Base-by-base conservation (phyloP, 23 red algal genomes). In the Chondrus crispus region DNA sequence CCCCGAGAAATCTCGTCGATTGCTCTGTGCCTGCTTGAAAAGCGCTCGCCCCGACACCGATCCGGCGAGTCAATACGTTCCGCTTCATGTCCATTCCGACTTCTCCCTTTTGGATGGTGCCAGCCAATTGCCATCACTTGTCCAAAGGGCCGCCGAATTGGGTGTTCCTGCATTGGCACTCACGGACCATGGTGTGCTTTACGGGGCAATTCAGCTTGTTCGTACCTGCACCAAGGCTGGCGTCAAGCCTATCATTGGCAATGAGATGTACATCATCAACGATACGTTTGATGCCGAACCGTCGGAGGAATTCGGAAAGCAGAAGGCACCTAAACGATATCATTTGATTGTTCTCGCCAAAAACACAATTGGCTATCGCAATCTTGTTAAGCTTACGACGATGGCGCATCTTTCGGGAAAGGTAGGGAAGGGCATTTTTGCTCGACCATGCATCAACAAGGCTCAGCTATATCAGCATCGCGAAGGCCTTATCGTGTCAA, bases 231-330 rank as follows among this genome's bases (percentile, higher is more conserved):
- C 86, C 26, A 44, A 73, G 16, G 84, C 71, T 19, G 80, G 82
- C 12, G 87, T 95, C 28, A 95, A 96, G 82, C 96, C 96, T 20
- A 98, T 98, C 43, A 91, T 96, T 42, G 96, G 96, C 57, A 98
- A 98, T 69, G 96, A 98, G 80, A 94, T 98, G 96, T 98, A 98
- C 82, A 79, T 88, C 64, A 58, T 97, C 40, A 91, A 94, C 44
- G 89, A 80, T 57, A 55, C 58, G 26, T 43, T 89, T 20, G 42
- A 79, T 46, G 58, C 41, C 8, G 49, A 86, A 39, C 68, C 48
- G 2, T n/a, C n/a, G n/a, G 76, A 40, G 66, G 30, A 55, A 18
- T 38, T 46, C 1, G 58, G 24, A 26, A 58, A 83, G 29, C 74
- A 77, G 54, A 53, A 45, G 11, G 45, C 52, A 35, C 89, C 75